Base-by-base conservation (phyloP, 2,329 filamentous ascomycete genomes). In the Colletotrichum sp. region DNA sequence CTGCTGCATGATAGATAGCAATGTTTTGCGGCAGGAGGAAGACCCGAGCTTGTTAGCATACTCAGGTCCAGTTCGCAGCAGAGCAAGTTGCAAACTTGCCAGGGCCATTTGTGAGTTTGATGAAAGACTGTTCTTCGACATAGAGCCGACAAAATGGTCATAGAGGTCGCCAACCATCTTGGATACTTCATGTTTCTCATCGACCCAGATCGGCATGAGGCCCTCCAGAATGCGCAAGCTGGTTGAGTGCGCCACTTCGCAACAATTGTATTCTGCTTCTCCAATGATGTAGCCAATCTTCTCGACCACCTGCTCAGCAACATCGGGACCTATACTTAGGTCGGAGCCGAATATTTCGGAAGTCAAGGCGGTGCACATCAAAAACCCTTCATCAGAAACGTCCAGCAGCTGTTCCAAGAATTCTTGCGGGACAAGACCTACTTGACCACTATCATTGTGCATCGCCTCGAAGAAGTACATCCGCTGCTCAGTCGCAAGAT, bases 111-210 rank as follows among this genome's bases (percentile, higher is more conserved):
- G 92, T 2, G 93, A 90, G 70, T 86, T 88, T 3, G 92, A 85
- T 1, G 96, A 97, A 62, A 95, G 88, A 47, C 93, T 88, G 58
- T 92, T 92, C 58, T 90, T 92, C 8, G 90, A 88, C 31, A 98
- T 84, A 34, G 92, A 90, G 21, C 88, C 88, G 61, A 95, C 89
- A 76, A 97, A 93, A 85, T 95, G 95, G 58, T 90, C 85, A 81
- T 98, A 98, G 24, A 98, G 85, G 74, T 97, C 93, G 24, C 91
- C 89, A 5, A 93, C 94, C 54, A 90, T 87, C 5, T 90, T 89
- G n/a, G 88, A 88, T 4, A 98, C 85, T 1, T 91, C 86, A 38
- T 89, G 88, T 27, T 87, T 85, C 54, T 89, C 86, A 27, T 90
- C 86, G 3, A 87, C 84, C 94, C 94, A 97, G 51, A 90, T 84